Evolutionary conservation across 805 yeast species (phyloP).

Genomic region (Wickerhamiella kazuoi): DNA sequence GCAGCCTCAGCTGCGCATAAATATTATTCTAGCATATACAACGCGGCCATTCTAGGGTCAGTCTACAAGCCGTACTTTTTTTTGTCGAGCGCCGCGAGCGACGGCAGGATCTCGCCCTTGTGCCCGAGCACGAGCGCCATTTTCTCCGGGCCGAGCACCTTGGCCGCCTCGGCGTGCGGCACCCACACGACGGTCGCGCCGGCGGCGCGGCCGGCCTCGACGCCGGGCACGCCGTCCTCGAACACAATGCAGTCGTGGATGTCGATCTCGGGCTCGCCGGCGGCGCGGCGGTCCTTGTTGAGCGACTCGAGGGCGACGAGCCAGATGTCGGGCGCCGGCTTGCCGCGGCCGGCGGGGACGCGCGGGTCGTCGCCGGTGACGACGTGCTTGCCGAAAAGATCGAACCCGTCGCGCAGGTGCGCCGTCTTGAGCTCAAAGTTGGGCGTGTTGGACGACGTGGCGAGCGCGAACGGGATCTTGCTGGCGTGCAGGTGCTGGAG

Average conservation of each 20-base stretch:
- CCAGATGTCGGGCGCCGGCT: conserved; percentile 92
- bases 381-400: conserved; percentile 44
- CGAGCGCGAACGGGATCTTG: conserved; percentile 67
- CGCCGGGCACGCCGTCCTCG: conserved; percentile 94
- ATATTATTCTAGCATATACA: no score
- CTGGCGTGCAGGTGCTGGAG: conserved; percentile 33
- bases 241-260: conserved; percentile 76
- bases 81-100: not conserved
- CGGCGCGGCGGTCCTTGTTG: conserved; percentile 33
- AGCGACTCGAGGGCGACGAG: conserved; percentile 54
- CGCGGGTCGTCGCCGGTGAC: conserved; percentile 83
- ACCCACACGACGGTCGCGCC: conserved; percentile 87
- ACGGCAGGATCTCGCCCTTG: not conserved
- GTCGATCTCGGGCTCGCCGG: conserved; percentile 30
- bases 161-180: conserved; percentile 61
- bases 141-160: conserved; percentile 34
- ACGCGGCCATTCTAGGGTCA: no score
- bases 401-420: conserved; percentile 47
- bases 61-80: not conserved
- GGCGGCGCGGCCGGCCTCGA: conserved; percentile 63
- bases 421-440: conserved; percentile 58
- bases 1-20: no score
- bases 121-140: conserved; percentile 11
- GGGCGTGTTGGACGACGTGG: conserved; percentile 57
- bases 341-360: conserved; percentile 72